phyloP scores from a whole-genome alignment of 2,329 filamentous ascomycete genomes.

The Coniella lustricola region DNA sequence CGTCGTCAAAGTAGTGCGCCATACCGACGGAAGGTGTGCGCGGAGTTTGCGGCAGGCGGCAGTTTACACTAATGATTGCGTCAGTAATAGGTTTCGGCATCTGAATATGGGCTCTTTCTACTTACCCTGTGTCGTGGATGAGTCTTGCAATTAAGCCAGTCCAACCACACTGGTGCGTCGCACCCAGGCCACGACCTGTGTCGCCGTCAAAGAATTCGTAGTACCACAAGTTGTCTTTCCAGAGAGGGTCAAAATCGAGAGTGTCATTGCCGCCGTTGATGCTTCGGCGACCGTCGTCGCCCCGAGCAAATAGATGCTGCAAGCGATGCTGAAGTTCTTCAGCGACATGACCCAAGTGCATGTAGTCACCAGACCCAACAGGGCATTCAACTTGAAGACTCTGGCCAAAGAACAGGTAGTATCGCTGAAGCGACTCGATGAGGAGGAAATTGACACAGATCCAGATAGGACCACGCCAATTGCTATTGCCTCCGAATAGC shows the following conservation, averaged over 20 bases:
- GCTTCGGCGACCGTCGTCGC: constrained; percentile 78
- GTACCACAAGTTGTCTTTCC: constrained; percentile 93
- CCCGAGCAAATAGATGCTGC: constrained; percentile 81
- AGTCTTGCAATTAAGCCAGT: constrained; percentile 91
- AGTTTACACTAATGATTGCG: constrained; percentile 58
- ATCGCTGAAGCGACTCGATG: constrained; percentile 88
- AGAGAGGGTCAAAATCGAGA: constrained; percentile 85
- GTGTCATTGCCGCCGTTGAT: constrained; percentile 80
- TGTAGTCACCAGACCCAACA: constrained; percentile 84
- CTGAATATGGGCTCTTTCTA: constrained; percentile 14
- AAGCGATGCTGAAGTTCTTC: constrained; percentile 93
- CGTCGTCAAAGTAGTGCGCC: constrained; percentile 92
- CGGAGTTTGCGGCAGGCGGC: constrained; percentile 86
- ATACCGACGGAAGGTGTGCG: constrained; percentile 78
- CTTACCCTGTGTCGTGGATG: constrained; percentile 95
- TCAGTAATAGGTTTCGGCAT: constrained; percentile 31
- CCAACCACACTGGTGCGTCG: constrained; percentile 94
- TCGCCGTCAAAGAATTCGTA: constrained; percentile 97
- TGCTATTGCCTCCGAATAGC: constrained; percentile 93
- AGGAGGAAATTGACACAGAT: constrained; percentile 92
- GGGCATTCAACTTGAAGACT: constrained; percentile 87
- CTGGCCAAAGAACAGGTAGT: constrained; percentile 93
- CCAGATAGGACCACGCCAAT: constrained; percentile 96
- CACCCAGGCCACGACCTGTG: constrained; percentile 78
- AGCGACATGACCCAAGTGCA: constrained; percentile 91